Percentiles rank a stretch among this genome's conserved stretches.
Evolutionary conservation across 148 eudicot genomes (phyloP).

Genomic region (Bassia scoparia): DNA sequence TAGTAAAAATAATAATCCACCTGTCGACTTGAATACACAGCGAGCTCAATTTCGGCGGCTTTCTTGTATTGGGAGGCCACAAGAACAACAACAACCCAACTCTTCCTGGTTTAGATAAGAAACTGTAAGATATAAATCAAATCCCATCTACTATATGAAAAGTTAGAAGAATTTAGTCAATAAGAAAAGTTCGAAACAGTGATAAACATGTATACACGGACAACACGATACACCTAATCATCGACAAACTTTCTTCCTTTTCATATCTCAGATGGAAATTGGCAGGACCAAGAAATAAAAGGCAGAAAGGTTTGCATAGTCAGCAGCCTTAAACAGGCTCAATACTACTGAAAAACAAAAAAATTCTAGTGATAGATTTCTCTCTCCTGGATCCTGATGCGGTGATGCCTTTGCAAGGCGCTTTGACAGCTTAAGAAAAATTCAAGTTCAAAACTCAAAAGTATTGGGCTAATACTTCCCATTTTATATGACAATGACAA

Average conservation of each 20-base stretch:
- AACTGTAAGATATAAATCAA: background rate
- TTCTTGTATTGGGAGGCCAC: constrained; percentile 31
- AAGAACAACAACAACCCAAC: constrained; percentile 55
- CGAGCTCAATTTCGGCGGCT: constrained; percentile 39
- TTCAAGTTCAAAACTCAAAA: too few species aligned
- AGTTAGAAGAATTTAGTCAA: background rate
- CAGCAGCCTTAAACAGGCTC: background rate
- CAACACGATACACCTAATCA: background rate
- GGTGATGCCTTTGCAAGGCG: too few species aligned
- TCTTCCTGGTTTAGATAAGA: constrained; percentile 28
- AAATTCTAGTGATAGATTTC: too few species aligned
- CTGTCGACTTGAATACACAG: constrained; percentile 42
- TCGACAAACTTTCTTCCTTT: background rate
- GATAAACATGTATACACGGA: background rate
- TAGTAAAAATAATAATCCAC: constrained; percentile 19
- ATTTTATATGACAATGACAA: too few species aligned
- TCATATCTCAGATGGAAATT: background rate
- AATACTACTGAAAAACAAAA: background rate
- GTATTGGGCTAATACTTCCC: too few species aligned
- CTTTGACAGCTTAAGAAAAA: too few species aligned
- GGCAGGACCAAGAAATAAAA: background rate
- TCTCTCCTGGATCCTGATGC: too few species aligned
- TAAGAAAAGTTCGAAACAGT: too few species aligned
- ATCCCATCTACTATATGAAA: background rate
- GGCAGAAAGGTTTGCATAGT: background rate